Evolutionary conservation across 345 rosid genomes (phyloP).

Genomic region (Bretschneidera sinensis): DNA sequence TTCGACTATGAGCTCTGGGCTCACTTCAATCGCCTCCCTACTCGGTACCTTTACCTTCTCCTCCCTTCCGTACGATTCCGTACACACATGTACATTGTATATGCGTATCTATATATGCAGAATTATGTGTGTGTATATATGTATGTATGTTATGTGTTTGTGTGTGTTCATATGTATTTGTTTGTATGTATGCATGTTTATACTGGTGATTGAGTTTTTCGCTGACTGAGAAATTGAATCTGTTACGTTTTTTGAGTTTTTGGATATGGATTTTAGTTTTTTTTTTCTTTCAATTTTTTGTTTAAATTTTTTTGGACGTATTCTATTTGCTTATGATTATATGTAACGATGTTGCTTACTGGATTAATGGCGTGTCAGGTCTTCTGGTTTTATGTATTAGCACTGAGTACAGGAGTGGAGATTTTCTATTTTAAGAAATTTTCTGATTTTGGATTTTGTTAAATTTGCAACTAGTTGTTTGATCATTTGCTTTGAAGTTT

Average conservation of each 20-base stretch:
- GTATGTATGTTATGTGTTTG: neutral
- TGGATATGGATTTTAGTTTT: neutral
- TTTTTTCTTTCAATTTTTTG: neutral
- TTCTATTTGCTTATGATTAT: slow-evolving; percentile 4
- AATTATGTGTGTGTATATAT: neutral
- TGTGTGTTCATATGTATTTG: neutral
- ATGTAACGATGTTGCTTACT: neutral
- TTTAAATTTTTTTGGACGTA: neutral
- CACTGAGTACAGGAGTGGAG: neutral
- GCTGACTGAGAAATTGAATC: neutral
- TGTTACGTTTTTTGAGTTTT: neutral
- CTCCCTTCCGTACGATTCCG: slow-evolving; percentile 3
- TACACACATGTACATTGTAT: slow-evolving; percentile 7
- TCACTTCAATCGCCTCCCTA: slow-evolving; percentile 90
- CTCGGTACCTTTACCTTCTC: slow-evolving; percentile 42
- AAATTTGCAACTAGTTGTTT: neutral
- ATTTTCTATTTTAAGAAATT: too few species aligned
- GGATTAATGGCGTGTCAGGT: neutral
- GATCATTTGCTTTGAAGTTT: neutral
- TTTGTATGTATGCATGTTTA: neutral
- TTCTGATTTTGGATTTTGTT: neutral
- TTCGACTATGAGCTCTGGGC: slow-evolving; percentile 85
- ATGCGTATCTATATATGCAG: too few species aligned
- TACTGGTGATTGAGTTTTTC: neutral
- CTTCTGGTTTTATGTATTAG: too few species aligned